Base-by-base conservation (phyloP, 192 early-diverging fungal species). In the Allomyces arbusculus region DNA sequence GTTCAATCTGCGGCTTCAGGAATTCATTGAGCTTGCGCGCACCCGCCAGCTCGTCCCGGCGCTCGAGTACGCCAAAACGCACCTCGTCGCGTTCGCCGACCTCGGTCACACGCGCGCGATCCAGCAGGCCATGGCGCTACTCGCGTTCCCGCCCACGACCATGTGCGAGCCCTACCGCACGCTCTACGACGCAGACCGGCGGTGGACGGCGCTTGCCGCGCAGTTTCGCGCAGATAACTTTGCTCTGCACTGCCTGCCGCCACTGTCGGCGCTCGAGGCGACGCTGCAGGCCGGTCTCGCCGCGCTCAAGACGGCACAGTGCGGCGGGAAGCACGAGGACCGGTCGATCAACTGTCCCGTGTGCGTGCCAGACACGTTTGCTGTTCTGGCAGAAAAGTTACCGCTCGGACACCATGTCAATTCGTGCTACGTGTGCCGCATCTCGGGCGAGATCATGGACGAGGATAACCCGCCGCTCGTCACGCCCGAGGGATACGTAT, bases 401-500 rank as follows among this genome's bases (percentile, higher is more conserved):
- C 95, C 97, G 14, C 80, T 88, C 66, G 88, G 89, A 55, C 94
- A 97, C 75, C 95, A 96, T 71, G 88, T 92, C 62, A 95, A 95
- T 77, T 93, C 90, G 1, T 91, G 85, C 44, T 76, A 97, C 25
- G 95, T 99, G 23, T 97, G 95, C 74, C 80, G 90, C 16, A 84
- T 97, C 24, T 86, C 86, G 25, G 92, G 92, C 22, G 81, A 86
- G 45, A 91, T 92, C 26, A 97, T 99, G 89, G 86, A 95, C 72
- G 95, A 91, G 71, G 84, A 94, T 73, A 99, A 99, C 71, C 84
- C 87, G 61, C 95, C 95, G 0, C 87, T 99, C 89, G 82, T 88
- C 4, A 76, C 97, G 63, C 95, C 94, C 23, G 97, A 99, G 76
- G 95, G 95, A 58, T 84, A 90, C 62, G 94, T 96, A 12, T 99